Percentiles rank a stretch among this genome's conserved stretches.
phyloP scores from a whole-genome alignment of 257 asterid genomes.

The Solanum boliviense region DNA sequence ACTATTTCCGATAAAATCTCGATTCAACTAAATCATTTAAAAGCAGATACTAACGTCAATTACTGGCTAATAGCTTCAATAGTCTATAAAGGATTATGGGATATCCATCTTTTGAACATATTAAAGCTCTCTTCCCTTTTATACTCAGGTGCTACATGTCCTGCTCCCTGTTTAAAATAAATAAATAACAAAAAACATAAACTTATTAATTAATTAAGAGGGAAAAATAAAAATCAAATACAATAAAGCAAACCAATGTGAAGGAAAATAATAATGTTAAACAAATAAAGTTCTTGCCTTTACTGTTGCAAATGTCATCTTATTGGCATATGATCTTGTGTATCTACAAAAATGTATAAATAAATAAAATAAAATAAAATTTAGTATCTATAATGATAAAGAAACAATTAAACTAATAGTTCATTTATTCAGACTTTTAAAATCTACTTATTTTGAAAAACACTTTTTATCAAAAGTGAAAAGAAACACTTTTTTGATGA shows the following conservation, averaged over 20 bases:
- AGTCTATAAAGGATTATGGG: conserved; percentile 14
- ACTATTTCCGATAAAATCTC: not conserved
- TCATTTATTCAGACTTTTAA: not conserved
- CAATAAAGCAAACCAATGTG: not conserved
- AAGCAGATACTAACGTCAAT: not conserved
- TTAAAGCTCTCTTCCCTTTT: conserved; percentile 18
- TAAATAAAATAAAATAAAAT: not conserved
- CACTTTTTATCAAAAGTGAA: no score
- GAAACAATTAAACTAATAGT: not conserved
- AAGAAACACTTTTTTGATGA: not conserved
- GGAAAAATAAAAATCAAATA: not conserved
- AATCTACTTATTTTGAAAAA: not conserved
- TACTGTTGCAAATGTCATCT: conserved; percentile 37
- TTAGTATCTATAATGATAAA: not conserved
- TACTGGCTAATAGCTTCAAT: not conserved
- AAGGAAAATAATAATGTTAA: not conserved
- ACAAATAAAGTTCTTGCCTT: conserved; percentile 16
- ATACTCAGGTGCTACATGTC: conserved; percentile 28
- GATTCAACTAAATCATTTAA: not conserved
- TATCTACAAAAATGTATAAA: not conserved
- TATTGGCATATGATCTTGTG: conserved; percentile 26
- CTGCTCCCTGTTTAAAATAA: conserved; percentile 19
- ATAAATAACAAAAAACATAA: not conserved
- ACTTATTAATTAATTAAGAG: not conserved
- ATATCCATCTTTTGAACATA: conserved; percentile 42